Conservation (phyloP, 306 rosid species). For the Alnus rubra region DNA sequence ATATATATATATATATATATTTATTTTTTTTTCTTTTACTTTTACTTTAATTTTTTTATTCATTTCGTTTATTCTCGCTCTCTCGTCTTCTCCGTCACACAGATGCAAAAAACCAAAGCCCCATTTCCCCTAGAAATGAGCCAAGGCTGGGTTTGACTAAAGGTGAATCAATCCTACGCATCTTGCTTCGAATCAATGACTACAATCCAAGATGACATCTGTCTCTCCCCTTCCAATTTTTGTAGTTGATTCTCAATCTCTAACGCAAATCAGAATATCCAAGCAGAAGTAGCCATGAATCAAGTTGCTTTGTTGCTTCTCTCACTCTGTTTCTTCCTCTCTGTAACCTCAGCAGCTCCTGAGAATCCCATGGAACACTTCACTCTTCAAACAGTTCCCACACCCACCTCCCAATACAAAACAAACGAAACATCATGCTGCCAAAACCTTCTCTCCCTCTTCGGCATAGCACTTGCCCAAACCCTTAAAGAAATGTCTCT, state of each 20-base stretch:
- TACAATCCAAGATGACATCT: too few relatives aligned
- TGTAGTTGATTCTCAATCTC: not conserved
- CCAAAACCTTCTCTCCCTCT: conserved; percentile 54
- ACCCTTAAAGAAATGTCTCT: conserved; percentile 67
- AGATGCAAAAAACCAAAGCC: too few relatives aligned
- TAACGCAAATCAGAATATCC: not conserved
- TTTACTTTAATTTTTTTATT: too few relatives aligned
- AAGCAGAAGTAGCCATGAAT: conserved; percentile 4
- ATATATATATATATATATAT: too few relatives aligned
- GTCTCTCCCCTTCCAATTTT: too few relatives aligned
- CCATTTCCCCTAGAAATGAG: not conserved
- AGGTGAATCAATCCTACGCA: too few relatives aligned
- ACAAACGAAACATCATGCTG: conserved; percentile 45
- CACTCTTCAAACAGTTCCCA: conserved; percentile 41
- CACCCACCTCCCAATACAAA: conserved; percentile 5
- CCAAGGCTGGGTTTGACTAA: conserved; percentile 2
- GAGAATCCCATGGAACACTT: conserved; percentile 66
- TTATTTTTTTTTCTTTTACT: too few relatives aligned
- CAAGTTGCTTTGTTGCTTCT: conserved; percentile 26
- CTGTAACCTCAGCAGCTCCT: conserved; percentile 29
- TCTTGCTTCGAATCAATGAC: not conserved
- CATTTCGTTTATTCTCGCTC: too few relatives aligned
- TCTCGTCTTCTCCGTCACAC: too few relatives aligned
- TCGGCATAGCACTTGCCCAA: conserved; percentile 56
- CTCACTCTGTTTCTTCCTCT: conserved; percentile 22